A percentile compares a stretch with the other conserved stretches of the same genome.
phyloP scores from a whole-genome alignment of 495 filamentous ascomycete genomes.

The Neurospora cerealis region DNA sequence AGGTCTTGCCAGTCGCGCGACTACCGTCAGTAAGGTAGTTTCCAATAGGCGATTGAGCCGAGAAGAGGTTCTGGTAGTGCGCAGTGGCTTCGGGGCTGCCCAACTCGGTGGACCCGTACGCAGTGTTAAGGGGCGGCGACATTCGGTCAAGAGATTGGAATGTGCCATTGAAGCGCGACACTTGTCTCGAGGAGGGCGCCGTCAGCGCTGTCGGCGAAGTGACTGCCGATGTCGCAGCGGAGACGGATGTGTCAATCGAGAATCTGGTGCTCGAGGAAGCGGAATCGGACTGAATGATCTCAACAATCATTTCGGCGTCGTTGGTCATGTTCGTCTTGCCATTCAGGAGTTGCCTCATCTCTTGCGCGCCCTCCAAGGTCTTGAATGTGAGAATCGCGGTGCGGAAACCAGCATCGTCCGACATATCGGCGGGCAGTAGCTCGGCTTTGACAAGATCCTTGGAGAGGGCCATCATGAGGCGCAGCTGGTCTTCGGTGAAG shows the following conservation, averaged over 20 bases:
- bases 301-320: conserved; percentile 70
- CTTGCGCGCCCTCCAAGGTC: conserved; percentile 58
- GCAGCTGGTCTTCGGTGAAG: conserved; percentile 60
- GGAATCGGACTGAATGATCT: conserved; percentile 44
- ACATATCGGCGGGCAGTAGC: conserved; percentile 53
- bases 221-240: conserved; percentile 16
- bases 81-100: conserved; percentile 49
- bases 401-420: conserved; percentile 61
- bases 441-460: conserved; percentile 71
- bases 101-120: conserved; percentile 49
- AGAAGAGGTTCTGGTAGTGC: conserved; percentile 67
- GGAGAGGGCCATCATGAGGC: conserved; percentile 76
- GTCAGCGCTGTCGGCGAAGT: conserved; percentile 41
- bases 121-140: conserved; percentile 49
- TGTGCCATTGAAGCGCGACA: conserved; percentile 66
- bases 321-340: conserved; percentile 70
- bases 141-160: conserved; percentile 66
- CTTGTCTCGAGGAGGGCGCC: conserved; percentile 53
- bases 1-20: conserved; percentile 66
- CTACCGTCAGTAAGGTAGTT: conserved; percentile 61
- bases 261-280: conserved; percentile 25
- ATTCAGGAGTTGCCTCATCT: conserved; percentile 65
- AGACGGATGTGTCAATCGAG: conserved; percentile 24
- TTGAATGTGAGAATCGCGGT: conserved; percentile 71
- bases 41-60: conserved; percentile 72